Evolutionary conservation across 345 rosid species (phyloP), one percentile per base, ranked within the genome.

Genomic region (Brassica cretica): DNA sequence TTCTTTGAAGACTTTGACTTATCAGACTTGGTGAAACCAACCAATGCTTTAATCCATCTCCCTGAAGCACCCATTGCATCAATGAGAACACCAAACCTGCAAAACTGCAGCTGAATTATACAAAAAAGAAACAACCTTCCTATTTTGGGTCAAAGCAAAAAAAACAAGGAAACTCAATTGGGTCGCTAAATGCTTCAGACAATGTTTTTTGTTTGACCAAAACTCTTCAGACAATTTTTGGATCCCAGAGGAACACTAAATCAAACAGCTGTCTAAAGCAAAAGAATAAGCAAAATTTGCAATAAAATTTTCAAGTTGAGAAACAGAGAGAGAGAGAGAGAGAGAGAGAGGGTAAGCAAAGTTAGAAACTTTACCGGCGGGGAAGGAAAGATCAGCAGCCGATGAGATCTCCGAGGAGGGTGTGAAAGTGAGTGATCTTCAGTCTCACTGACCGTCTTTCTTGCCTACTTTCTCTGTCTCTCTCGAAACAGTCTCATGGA

Each of bases 21-120:
- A 21, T 21, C 24, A 21, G 24, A 21, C 24, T 89, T 93, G 75
- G 84, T 89, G 73, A 90, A 83, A 72, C 98, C 92, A 80, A 96
- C 88, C 84, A 93, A 83, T 71, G 98, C 90, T 84, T 85, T 93
- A 69, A 96, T 84, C 99, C 99, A 96, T 88, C 88, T 93, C 41
- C 97, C 96, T 0, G 97, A 87, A 73, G 89, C 93, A 78, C 99
- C 99, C 99, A 96, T 73, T 33, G 75, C 63, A 53, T 68, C 53
- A 58, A 32, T 76, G 39, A 32, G 33, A 66, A 15, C 9, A 58
- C 6, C 24, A 33, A 8, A 72, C 77, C 89, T 86, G 81, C 76
- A 64, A 58, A 2, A 30, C 55, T 25, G 5, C 18, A 76, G 11
- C 77, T 68, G 29, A 14, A 65, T 64, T 39, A 65, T 24, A 51